Evolutionary conservation across 2,329 filamentous ascomycete species (phyloP).

Genomic region (Niveomyces coronatus): DNA sequence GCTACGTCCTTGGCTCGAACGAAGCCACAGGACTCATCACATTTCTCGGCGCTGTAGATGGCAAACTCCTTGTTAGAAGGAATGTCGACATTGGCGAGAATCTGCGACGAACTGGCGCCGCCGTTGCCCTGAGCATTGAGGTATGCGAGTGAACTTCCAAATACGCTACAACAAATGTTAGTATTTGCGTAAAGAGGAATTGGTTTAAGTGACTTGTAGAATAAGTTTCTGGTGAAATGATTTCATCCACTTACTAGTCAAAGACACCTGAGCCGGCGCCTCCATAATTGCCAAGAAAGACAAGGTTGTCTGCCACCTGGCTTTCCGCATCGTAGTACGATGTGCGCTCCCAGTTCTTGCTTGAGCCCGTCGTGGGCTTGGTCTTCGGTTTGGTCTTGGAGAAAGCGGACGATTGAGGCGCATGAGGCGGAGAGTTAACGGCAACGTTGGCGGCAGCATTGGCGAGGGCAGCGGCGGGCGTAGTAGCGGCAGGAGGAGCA

Average conservation of each 20-base stretch:
- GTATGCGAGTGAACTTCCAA: constrained; percentile 37
- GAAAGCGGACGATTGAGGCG: constrained; percentile 1
- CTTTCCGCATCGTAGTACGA: constrained; percentile 35
- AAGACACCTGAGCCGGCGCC: constrained; percentile 32
- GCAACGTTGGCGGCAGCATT: constrained; percentile 7
- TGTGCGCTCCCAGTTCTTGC: constrained; percentile 29
- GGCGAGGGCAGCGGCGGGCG: constrained; percentile 9
- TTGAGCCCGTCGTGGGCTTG: constrained; percentile 11
- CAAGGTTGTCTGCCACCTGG: constrained; percentile 30
- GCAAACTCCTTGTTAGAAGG: constrained; percentile 35
- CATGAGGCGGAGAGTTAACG: not conserved
- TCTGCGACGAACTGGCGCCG: constrained; percentile 27
- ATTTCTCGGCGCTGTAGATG: constrained; percentile 35
- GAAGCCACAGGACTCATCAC: constrained; percentile 32
- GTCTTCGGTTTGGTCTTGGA: constrained; percentile 9
- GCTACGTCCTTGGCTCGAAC: constrained; percentile 32
- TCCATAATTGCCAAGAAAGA: constrained; percentile 40
- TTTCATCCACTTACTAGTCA: constrained; percentile 28
- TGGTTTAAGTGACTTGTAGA: too few relatives aligned
- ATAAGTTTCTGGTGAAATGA: not conserved
- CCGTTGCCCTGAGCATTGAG: constrained; percentile 30
- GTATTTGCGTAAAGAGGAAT: not conserved
- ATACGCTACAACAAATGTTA: constrained; percentile 21
- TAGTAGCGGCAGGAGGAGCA: constrained; percentile 12
- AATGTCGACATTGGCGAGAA: constrained; percentile 29